These are phyloP conservation scores for Biancaea sappan DNA, from an alignment of 306 rosid species.

Conservation along the genomic window DNA sequence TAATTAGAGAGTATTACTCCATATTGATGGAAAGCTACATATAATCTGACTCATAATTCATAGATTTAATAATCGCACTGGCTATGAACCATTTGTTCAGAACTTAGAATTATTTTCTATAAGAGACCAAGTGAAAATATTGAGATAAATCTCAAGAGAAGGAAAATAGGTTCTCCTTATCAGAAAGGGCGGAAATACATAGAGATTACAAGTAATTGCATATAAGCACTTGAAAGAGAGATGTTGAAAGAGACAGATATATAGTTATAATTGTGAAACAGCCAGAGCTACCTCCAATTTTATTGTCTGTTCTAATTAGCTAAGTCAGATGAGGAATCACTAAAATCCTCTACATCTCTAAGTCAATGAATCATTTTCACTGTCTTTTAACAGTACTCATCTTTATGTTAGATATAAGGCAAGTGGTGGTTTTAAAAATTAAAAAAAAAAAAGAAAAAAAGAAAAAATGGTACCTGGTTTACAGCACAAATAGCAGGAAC, in stretches of 20 bases:
- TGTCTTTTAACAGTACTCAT: neutral
- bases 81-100: neutral
- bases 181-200: neutral
- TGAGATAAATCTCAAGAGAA: neutral
- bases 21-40: neutral
- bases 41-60: neutral
- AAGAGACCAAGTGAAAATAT: neutral
- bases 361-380: constrained; percentile 16
- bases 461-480: constrained; percentile 61
- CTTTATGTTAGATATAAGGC: neutral
- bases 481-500: constrained; percentile 91
- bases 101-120: neutral
- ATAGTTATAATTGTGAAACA: neutral
- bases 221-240: neutral
- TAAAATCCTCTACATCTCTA: constrained; percentile 17
- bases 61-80: neutral
- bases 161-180: constrained; percentile 8
- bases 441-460: neutral
- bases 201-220: neutral
- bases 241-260: neutral
- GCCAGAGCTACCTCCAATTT: neutral
- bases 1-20: neutral
- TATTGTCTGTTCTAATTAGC: constrained; percentile 18
- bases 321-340: constrained; percentile 13
- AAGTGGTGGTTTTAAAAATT: neutral